Evolutionary conservation across 2,329 filamentous ascomycete species (phyloP), one percentile per base, ranked within the genome.

Genomic region (Chaetomium globosum): DNA sequence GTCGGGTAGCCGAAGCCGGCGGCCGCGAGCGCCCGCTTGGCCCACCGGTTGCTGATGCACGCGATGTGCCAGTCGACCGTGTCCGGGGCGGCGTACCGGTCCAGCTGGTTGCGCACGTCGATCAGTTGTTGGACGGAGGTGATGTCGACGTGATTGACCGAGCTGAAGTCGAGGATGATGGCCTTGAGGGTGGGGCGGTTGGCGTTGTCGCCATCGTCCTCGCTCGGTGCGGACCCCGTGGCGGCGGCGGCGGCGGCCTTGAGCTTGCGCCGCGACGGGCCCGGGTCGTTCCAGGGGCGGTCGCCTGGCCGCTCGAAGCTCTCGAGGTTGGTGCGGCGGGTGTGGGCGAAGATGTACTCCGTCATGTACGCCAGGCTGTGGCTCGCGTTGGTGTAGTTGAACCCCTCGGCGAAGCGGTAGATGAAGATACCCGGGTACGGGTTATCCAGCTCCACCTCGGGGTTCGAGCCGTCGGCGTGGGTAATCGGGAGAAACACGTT

Each of bases 381-480:
- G 73, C 92, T 92, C 23, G 93, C 93, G 72, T 97, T 99, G 66
- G 94, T 92, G 73, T 98, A 99, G 78, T 95, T 96, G 83, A 96
- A 97, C 52, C 93, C 92, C 79, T 98, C 94, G 0, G 90, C 88
- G 77, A 97, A 97, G 53, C 94, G 88, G 80, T 96, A 98, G 74
- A 98, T 96, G 78, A 98, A 96, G 70, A 99, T 85, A 60, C 95
- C 95, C 0, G 94, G 94, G 73, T 95, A 92, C 0, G 95, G 93
- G 62, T 87, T 87, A 67, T 91, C 83, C n/a, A 96, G 82, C 12
- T 89, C 84, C 55, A 98, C 83, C 30, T 89, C 83, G 0, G 94
- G 94, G 76, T 98, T 98, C 1, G 92, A 93, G 33, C 94, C 94
- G 75, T 98, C 94, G n/a, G 83, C 82, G 75, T 96, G 92, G 72